Evolutionary conservation across 1,139 yeast species (phyloP), one percentile per base, ranked within the genome.

Genomic region (Saccharomyces hybrid): DNA sequence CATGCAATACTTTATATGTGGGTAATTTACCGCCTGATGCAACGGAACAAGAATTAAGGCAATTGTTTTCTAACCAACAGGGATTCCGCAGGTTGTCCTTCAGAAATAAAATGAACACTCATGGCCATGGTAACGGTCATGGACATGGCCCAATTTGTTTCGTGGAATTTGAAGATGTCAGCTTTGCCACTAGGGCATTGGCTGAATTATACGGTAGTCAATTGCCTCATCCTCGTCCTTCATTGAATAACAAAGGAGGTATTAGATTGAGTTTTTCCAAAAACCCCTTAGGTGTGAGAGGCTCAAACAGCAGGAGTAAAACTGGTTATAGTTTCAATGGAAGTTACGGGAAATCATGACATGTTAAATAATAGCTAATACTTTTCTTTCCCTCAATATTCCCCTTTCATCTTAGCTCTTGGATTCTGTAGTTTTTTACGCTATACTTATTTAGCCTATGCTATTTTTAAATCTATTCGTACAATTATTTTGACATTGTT

Each of bases 11-110:
- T 0, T 76, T 93, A 55, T 93, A 93, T 64, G 99, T 93, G 53
- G 99, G 99, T 16, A 93, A 93, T 69, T 78, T 93, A 63, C 99
- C 99, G 3, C 96, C 96, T 5, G 97, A 93, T 74, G 96, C 98
- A 2, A 84, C 96, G 2, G 99, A 93, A 68, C 88, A 87, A 57
- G 99, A 93, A 71, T 79, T 93, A 60, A 82, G 96, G 60, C 84
- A 88, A 31, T 74, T 93, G 58, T 93, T 93, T 70, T 80, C 95
- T 27, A 86, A 89, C 13, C 96, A 93, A 65, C 83, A 86, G 56
- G 99, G 99, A 2, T 93, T 93, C 74, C 84, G 96, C 68, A 77
- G 99, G 54, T 77, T 93, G 53, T 88, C 96, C 34, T 93, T 93
- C 77, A 80, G 96, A 61, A 85, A 88, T 16, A 86, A 86, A 67